These are phyloP conservation scores for Tephrocybe sp. DNA, from an alignment of 768 basidiomycete genomes.

Conservation along the genomic window DNA sequence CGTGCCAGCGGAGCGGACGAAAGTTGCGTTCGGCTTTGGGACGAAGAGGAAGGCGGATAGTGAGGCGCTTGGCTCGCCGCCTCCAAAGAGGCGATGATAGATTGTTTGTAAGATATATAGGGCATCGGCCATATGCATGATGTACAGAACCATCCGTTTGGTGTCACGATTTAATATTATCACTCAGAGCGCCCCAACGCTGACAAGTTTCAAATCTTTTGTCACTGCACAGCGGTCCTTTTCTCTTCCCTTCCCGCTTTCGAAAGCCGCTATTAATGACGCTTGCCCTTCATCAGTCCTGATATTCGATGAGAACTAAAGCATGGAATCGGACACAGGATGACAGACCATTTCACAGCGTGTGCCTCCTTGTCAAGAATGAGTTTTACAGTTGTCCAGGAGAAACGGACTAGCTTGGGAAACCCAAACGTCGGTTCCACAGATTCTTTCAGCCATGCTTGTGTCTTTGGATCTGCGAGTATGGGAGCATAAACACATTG, in stretches of 20 bases:
- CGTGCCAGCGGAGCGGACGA: slow-evolving; percentile 62
- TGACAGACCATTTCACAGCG: slow-evolving; percentile 70
- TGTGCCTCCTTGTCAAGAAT: slow-evolving; percentile 79
- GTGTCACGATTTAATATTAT: not conserved
- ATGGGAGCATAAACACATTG: not conserved
- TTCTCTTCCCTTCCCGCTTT: slow-evolving; percentile 65
- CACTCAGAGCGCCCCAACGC: slow-evolving; percentile 62
- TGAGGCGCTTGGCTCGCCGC: slow-evolving; percentile 64
- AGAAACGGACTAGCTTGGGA: slow-evolving; percentile 87
- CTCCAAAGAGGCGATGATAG: slow-evolving; percentile 52
- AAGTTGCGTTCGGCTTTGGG: slow-evolving; percentile 75
- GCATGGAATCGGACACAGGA: no score
- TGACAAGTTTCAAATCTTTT: slow-evolving; percentile 71
- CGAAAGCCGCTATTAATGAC: slow-evolving; percentile 73
- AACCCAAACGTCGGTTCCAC: slow-evolving; percentile 91
- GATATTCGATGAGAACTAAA: no score
- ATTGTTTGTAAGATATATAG: slow-evolving; percentile 3
- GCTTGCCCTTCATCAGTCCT: slow-evolving; percentile 88
- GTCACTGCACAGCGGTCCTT: slow-evolving; percentile 71
- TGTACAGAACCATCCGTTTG: slow-evolving; percentile 3
- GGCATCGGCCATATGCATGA: not conserved
- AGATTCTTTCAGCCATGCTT: slow-evolving; percentile 75
- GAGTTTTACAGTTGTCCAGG: slow-evolving; percentile 92
- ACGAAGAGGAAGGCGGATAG: slow-evolving; percentile 78
- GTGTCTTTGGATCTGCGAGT: slow-evolving; percentile 83